phyloP scores from a whole-genome alignment of 495 filamentous ascomycete genomes.

The Lophiostoma macrostomum region DNA sequence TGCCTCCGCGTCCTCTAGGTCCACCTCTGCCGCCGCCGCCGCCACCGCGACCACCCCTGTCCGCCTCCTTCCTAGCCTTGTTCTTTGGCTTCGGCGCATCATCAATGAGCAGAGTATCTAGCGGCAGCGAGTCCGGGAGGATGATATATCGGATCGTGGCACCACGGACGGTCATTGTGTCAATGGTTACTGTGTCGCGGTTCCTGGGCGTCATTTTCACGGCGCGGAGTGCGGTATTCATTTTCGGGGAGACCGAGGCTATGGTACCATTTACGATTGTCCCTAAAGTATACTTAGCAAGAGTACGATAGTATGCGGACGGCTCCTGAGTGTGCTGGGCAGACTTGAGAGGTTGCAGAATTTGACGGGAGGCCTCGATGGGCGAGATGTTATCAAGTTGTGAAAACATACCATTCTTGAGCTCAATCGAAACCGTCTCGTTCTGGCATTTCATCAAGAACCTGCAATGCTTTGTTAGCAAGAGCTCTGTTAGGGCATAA shows the following conservation, averaged over 20 bases:
- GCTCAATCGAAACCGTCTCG: slow-evolving; percentile 94
- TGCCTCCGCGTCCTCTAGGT: slow-evolving; percentile 51
- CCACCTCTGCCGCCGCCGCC: slow-evolving; percentile 56
- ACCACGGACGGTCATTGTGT: slow-evolving; percentile 95
- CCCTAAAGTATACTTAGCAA: slow-evolving; percentile 49
- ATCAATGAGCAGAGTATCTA: slow-evolving; percentile 92
- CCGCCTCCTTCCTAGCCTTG: slow-evolving; percentile 93
- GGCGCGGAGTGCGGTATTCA: slow-evolving; percentile 91
- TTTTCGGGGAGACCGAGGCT: slow-evolving; percentile 87
- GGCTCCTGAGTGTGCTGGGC: too few species aligned
- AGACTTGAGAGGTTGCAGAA: too few species aligned
- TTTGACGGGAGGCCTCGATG: too few species aligned
- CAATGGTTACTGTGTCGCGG: slow-evolving; percentile 79
- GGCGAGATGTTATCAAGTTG: too few species aligned
- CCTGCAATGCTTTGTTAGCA: slow-evolving; percentile 54
- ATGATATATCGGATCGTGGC: slow-evolving; percentile 92
- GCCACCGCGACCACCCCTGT: slow-evolving; percentile 49
- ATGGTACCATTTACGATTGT: slow-evolving; percentile 96
- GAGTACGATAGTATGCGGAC: too few species aligned
- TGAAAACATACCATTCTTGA: slow-evolving; percentile 93
- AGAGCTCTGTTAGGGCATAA: neutral
- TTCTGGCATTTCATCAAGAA: slow-evolving; percentile 99
- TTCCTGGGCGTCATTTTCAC: slow-evolving; percentile 91
- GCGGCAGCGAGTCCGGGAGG: slow-evolving; percentile 86
- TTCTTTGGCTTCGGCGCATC: slow-evolving; percentile 98